Conservation (phyloP, 176 grass and related monocot genomes). For the Secale cereale region DNA sequence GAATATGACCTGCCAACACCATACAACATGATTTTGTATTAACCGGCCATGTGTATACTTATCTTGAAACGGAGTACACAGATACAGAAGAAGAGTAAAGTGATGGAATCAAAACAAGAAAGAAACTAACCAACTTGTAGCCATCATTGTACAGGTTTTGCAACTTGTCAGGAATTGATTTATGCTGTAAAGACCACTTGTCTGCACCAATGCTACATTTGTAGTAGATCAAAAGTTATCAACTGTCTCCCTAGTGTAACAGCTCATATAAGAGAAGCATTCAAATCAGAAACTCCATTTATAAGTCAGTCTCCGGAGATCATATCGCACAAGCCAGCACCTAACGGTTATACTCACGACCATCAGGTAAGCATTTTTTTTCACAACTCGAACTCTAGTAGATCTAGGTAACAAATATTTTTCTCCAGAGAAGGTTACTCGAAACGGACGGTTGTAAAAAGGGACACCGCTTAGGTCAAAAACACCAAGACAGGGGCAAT, state of each 20-base stretch:
- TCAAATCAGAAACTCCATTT: background rate
- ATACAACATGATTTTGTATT: background rate
- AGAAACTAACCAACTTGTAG: constrained; percentile 76
- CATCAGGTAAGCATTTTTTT: background rate
- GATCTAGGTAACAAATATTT: constrained; percentile 2
- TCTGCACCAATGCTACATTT: constrained; percentile 64
- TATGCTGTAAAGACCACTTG: constrained; percentile 76
- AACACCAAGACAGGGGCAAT: background rate
- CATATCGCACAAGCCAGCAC: background rate
- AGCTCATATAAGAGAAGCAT: background rate
- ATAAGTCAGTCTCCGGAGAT: background rate
- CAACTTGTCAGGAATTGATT: constrained; percentile 72
- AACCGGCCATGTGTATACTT: background rate
- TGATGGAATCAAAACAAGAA: constrained; percentile 18
- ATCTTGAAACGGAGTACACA: background rate
- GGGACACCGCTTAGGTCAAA: background rate
- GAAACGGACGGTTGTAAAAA: background rate
- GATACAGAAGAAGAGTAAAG: background rate
- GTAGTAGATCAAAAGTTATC: constrained; percentile 17
- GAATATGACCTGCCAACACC: constrained; percentile 76
- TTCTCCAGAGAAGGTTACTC: background rate
- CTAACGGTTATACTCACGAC: constrained; percentile 7
- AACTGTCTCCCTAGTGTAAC: background rate
- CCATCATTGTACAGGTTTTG: constrained; percentile 61
- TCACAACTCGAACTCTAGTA: background rate